A percentile compares a stretch with the other conserved stretches of the same genome.
These are phyloP conservation scores for Fraxinus paxiana DNA, from an alignment of 305 asterid species.

Conservation along the genomic window DNA sequence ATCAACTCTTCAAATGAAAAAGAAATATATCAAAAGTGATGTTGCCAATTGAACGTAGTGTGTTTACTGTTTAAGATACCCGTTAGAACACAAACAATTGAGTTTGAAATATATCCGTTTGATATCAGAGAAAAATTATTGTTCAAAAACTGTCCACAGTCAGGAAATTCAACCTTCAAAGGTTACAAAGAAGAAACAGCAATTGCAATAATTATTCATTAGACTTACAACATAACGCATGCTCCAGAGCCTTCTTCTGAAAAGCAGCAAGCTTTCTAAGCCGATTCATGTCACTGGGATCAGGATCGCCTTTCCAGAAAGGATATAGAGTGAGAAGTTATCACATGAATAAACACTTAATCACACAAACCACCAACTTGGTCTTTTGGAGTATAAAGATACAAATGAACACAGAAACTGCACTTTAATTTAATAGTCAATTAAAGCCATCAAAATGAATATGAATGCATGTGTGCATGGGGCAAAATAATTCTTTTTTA, in stretches of 20 bases:
- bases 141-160: neutral
- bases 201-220: neutral
- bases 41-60: neutral
- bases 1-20: neutral
- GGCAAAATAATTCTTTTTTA: neutral
- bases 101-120: neutral
- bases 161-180: neutral
- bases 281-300: slow-evolving; percentile 35
- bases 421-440: neutral
- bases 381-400: neutral
- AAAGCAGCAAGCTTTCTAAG: slow-evolving; percentile 72
- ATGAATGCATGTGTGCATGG: neutral
- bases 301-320: slow-evolving; percentile 27
- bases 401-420: neutral
- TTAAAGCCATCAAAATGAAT: neutral
- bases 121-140: neutral
- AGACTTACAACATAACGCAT: slow-evolving; percentile 72
- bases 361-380: neutral
- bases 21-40: neutral
- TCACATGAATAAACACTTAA: neutral
- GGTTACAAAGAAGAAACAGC: neutral
- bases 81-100: neutral
- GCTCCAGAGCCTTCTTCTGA: slow-evolving; percentile 72
- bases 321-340: neutral
- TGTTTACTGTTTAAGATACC: neutral